Conservation (phyloP, 1,284 basidiomycete species). For the Erythrobasidium hasegawianum region DNA sequence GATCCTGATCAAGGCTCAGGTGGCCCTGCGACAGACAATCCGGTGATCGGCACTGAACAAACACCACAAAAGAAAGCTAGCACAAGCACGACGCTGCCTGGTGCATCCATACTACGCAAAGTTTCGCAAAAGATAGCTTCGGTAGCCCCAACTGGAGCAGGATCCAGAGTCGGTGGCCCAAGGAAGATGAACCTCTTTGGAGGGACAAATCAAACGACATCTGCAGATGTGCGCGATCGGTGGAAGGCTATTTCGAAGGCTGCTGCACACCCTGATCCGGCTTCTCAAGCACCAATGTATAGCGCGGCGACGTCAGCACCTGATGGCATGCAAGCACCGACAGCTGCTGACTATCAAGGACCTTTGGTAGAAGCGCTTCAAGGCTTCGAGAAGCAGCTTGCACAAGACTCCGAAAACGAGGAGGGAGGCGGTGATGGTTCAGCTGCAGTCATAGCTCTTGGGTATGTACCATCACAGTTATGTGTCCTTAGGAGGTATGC, state of each 20-base stretch:
- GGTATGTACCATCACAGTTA: constrained; percentile 7
- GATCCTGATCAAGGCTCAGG: constrained; percentile 3
- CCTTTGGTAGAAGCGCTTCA: constrained; percentile 13
- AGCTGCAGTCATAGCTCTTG: constrained; percentile 12
- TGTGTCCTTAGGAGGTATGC: no score
- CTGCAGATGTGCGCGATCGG: neutral
- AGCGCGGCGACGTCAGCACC: neutral
- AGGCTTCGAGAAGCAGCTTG: constrained; percentile 25
- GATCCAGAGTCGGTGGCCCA: constrained; percentile 17
- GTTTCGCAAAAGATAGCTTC: constrained; percentile 23
- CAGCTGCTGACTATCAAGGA: constrained; percentile 7
- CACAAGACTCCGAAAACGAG: neutral
- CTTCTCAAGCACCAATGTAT: neutral
- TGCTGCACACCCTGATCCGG: neutral
- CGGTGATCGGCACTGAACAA: neutral
- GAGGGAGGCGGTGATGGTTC: neutral
- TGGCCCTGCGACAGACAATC: neutral
- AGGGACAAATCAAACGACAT: neutral
- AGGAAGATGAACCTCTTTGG: constrained; percentile 31
- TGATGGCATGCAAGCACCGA: neutral
- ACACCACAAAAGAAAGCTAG: neutral
- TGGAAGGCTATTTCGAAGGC: constrained; percentile 3
- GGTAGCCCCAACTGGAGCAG: neutral
- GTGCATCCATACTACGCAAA: constrained; percentile 24
- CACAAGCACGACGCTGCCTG: constrained; percentile 7